Evolutionary conservation across 2,329 filamentous ascomycete species (phyloP), one percentile per base, ranked within the genome.

Genomic region (Cytospora paraplurivora): DNA sequence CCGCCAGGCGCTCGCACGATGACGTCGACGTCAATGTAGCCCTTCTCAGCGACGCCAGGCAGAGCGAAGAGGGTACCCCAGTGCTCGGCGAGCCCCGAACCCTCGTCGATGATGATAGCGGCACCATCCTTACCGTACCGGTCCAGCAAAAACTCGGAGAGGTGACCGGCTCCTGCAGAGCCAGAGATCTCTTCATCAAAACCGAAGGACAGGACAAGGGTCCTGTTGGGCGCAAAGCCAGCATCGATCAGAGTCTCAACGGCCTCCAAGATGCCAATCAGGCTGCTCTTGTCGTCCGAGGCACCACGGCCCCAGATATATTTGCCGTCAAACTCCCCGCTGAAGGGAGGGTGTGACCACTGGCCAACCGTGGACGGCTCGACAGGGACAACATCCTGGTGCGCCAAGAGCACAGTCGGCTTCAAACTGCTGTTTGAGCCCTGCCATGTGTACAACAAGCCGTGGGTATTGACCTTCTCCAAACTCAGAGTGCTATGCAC

Each of bases 351-450:
- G 71, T 88, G 74, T 0, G 81, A 86, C 86, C 86, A 89, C 53
- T 82, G 77, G 5, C 68, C 69, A 11, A 80, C 68, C 0, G 81
- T 83, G 6, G 81, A 76, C 7, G 80, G 76, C 2, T 78, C 78
- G 0, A 86, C 85, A 2, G 85, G 86, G 3, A 89, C 86, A 12
- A 87, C 85, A 70, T 89, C 87, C 70, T 88, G 85, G 71, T 89
- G 86, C 1, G 85, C 86, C 78, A 87, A 84, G 52, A 89, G 75
- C 32, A 88, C 74, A 4, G 82, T 80, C 0, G 85, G 85, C 72
- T 84, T 85, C 38, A 86, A 72, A 1, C 69, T 71, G 2, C 72
- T 65, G 49, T 86, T 76, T 7, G 76, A 78, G 7, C 86, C 86
- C 54, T 79, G 66, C 80, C 85, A 85, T 3, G 83, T 86, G 71